Base-by-base conservation (phyloP, 495 filamentous ascomycete genomes). In the Penicillium malachiteum region DNA sequence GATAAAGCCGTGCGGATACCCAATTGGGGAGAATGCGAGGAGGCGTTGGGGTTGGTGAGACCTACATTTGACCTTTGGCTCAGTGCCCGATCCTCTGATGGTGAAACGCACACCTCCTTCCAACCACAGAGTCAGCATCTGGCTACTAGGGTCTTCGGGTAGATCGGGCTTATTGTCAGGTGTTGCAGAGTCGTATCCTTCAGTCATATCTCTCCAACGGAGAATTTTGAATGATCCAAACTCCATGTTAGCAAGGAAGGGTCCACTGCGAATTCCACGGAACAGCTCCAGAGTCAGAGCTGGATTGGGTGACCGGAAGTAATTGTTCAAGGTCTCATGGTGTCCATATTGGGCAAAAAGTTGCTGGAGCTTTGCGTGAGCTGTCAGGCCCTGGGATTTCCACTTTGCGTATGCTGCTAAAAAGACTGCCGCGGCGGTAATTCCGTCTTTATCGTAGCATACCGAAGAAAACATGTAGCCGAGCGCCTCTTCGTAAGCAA, bases 61-160 rank as follows among this genome's bases (percentile, higher is more conserved):
- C 76, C 62, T 71, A 83, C 82, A 70, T 63, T 86, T 86, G 38
- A 85, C 83, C 64, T 86, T 86, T 1, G 87, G 87, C 66, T 90
- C 87, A 2, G 87, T 90, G 5, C 87, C 87, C 1, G 84, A 88
- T 5, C 81, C 84, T 61, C 87, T 73, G 31, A 87, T 75, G 2
- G 86, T 90, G 64, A 89, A 87, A 40, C 81, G 78, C 2, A 87
- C 78, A 21, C 78, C 79, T 1, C 71, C 60, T 14, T 78, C 78
- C 30, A 90, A 63, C 74, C 85, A 85, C 52, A 83, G 76, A n/a
- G 87, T 89, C 52, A 90, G 78, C 87, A 90, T 90, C 61, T 89
- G 83, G 40, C 79, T 82, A 14, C 67, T 75, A 35, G 72, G 70
- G 50, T 83, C 81, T n/a, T 80, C 72, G 2, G 86, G 87, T 52